Evolutionary conservation across 257 asterid genomes (phyloP), one percentile per base, ranked within the genome.

Genomic region (Penstemon barbatus): DNA sequence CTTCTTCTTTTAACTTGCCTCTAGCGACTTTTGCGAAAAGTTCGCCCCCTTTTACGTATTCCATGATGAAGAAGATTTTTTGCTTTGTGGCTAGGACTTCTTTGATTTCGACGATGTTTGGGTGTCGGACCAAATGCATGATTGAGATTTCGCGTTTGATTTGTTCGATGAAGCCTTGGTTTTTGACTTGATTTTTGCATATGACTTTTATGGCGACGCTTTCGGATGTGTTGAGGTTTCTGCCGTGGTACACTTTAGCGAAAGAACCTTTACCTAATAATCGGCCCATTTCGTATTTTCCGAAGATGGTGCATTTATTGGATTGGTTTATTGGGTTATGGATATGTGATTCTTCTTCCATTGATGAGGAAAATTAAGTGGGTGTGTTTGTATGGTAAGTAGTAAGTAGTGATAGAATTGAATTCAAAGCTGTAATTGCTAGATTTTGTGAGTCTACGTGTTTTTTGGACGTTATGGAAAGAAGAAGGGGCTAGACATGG

Each of bases 21-120:
- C 61, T 61, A 5, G 81, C 79, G 12, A 90, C 75, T 41, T 83
- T 86, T 0, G 83, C 86, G 70, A 90, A 88, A 5, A 90, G 91
- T 80, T 90, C 97, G 11, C 97, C 97, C 43, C 97, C 97, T 25
- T 63, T 77, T 0, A 85, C 88, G 63, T 89, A 81, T 11, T 91
- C 97, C 95, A 91, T 89, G 3, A 89, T 84, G 75, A 87, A 76
- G 75, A 78, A 91, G 72, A 91, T 79, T 63, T 85, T 91, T 68
- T 71, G 79, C 82, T 87, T 91, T 0, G 96, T 91, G 8, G 97
- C 97, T 84, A 91, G 74, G 0, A 91, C 97, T 65, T 91, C 97
- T 48, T 82, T 81, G 71, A 91, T 76, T 33, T 81, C 96, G 10
- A 90, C 97, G 0, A 90, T 81, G 80, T 90, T 84, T 0, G 97